phyloP scores from a whole-genome alignment of 164 flowering plant genomes.

The Liriodendron chinense region DNA sequence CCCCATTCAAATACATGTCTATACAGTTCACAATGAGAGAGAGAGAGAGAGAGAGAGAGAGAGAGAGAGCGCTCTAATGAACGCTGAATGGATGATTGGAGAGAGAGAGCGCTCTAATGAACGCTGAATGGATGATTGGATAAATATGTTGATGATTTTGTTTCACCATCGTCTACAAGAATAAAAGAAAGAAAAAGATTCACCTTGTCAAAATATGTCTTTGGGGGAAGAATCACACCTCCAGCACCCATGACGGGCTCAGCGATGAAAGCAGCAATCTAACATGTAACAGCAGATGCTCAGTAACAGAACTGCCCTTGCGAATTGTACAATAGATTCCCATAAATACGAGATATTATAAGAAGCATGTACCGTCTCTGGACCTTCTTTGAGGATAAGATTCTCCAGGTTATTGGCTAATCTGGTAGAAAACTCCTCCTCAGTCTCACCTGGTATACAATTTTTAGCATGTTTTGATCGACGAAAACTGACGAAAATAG shows the following conservation, averaged over 20 bases:
- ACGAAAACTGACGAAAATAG: not conserved
- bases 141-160: not conserved
- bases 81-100: not conserved
- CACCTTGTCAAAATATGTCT: slow-evolving; percentile 93
- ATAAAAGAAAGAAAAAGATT: slow-evolving; percentile 9
- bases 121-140: not conserved
- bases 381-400: slow-evolving; percentile 94
- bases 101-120: too few species aligned
- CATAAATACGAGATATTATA: not conserved
- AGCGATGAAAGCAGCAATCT: slow-evolving; percentile 99
- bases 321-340: not conserved
- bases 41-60: not conserved
- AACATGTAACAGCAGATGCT: slow-evolving; percentile 12
- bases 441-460: slow-evolving; percentile 70
- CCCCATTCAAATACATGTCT: too few species aligned
- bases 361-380: slow-evolving; percentile 69
- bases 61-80: too few species aligned
- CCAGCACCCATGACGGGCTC: slow-evolving; percentile 99
- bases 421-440: slow-evolving; percentile 92
- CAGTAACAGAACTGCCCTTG: slow-evolving; percentile 1
- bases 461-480: not conserved
- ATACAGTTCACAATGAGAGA: too few species aligned
- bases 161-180: not conserved
- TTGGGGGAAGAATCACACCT: slow-evolving; percentile 95
- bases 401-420: slow-evolving; percentile 86